A percentile compares a stretch with the other conserved stretches of the same genome.
Conservation (phyloP, 495 filamentous ascomycete genomes). For the Barbatosphaeria neglecta region DNA sequence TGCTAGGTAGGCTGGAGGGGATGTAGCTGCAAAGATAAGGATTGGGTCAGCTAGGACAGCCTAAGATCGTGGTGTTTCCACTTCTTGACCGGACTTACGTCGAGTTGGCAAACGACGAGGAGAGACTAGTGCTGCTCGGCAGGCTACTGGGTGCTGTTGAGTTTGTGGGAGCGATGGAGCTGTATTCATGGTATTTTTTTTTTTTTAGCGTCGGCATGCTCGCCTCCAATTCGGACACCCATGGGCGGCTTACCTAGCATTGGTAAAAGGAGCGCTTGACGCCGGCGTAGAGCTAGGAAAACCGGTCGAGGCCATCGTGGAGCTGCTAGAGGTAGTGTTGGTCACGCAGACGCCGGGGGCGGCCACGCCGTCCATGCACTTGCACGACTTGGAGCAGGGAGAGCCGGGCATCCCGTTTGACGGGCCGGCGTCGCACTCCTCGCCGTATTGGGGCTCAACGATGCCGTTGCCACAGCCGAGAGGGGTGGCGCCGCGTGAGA, state of each 20-base stretch:
- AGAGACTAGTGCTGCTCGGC: not conserved
- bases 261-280: slow-evolving; percentile 1
- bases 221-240: no score
- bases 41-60: no score
- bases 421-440: slow-evolving; percentile 35
- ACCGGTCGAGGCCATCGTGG: not conserved
- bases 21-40: no score
- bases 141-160: not conserved
- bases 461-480: slow-evolving; percentile 34
- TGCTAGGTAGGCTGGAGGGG: not conserved
- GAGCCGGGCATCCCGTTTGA: slow-evolving; percentile 24
- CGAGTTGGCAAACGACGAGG: not conserved
- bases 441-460: slow-evolving; percentile 22
- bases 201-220: no score
- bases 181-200: no score
- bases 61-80: no score
- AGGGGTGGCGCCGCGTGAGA: slow-evolving; percentile 36
- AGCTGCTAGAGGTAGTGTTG: slow-evolving; percentile 5
- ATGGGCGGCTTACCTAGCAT: not conserved
- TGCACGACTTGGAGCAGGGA: slow-evolving; percentile 31
- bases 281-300: slow-evolving; percentile 5
- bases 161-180: not conserved
- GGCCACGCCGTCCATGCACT: slow-evolving; percentile 17
- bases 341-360: slow-evolving; percentile 14
- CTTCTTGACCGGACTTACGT: not conserved